These are phyloP conservation scores for Amorphotheca resinae DNA, from an alignment of 495 filamentous ascomycete species.

Conservation along the genomic window DNA sequence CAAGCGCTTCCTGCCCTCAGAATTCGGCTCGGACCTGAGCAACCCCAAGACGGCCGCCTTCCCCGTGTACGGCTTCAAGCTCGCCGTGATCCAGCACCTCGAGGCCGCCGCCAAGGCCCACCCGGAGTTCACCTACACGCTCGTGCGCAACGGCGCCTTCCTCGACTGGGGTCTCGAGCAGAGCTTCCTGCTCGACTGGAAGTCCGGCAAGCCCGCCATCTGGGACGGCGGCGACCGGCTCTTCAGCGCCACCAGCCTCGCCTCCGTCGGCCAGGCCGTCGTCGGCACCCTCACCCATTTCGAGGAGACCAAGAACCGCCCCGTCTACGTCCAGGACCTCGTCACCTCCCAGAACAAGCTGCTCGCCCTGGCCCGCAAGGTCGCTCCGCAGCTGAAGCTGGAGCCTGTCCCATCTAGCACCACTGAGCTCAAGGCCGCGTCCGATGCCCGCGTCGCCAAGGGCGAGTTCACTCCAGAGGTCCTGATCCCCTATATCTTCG, in stretches of 20 bases:
- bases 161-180: conserved; percentile 33
- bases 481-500: conserved; percentile 12
- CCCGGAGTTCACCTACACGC: conserved; percentile 29
- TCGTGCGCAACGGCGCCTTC: conserved; percentile 31
- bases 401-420: conserved; percentile 11
- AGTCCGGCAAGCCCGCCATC: conserved; percentile 22
- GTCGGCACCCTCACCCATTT: conserved; percentile 30
- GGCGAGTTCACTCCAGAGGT: conserved; percentile 10
- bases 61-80: conserved; percentile 33
- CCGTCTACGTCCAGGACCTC: conserved; percentile 30
- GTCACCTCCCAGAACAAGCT: conserved; percentile 31
- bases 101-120: conserved; percentile 20
- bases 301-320: conserved; percentile 35
- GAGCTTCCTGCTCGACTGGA: conserved; percentile 27
- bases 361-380: conserved; percentile 25
- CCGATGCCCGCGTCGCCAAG: conserved; percentile 15
- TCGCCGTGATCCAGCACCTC: conserved; percentile 28
- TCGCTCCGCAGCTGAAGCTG: conserved; percentile 21
- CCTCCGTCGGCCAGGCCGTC: conserved; percentile 28
- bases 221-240: conserved; percentile 27
- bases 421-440: conserved; percentile 21
- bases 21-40: conserved; percentile 40
- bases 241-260: conserved; percentile 30
- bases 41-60: conserved; percentile 24
- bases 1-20: conserved; percentile 49